Base-by-base conservation (phyloP, 805 yeast genomes). In the Cephaloascus fragrans region DNA sequence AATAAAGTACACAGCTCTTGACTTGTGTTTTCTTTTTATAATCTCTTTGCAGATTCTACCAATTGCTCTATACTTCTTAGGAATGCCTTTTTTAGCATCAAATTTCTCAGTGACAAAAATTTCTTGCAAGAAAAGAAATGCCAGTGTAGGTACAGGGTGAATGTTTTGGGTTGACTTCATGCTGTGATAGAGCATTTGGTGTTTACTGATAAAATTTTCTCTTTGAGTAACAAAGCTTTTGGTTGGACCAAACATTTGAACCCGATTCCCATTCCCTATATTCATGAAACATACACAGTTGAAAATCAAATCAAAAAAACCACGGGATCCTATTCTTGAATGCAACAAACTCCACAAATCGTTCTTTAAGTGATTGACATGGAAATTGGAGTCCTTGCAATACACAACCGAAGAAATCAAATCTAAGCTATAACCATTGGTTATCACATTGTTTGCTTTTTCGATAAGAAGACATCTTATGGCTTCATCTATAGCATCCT, bases 271-370 rank as follows among this genome's bases (percentile, higher is more conserved):
- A 23, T 18, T 36, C 3, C 20, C 38, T 17, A 43, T 23, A 36
- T 34, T 37, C 6, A 49, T 39, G 41, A 52, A 57, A 8, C 72
- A 66, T 4, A 58, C 48, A 34, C 47, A 49, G 33, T 62, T 61
- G 4, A 69, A 34, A 3, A 77, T 15, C 17, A 77, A 35, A 5
- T 61, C 41, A 4, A 65, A 36, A 47, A 78, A 77, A 1, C 41
- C 40, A 1, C 41, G 40, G 5, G 54, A 49, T 0, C 80, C 81
- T 2, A 76, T 44, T 1, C 55, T 23, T 2, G 41, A 42, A 41
- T 59, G 71, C 0, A 77, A 34, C 3, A 49, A 44, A 23, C 62
- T 62, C 77, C 84, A 78, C 2, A 51, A 44, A 3, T 57, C 46
- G 3, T 61, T 50, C 41, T 75, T 76, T 16, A 81, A 44, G 2